These are phyloP conservation scores for Cystofilobasidium bisporidii DNA, from an alignment of 768 basidiomycete genomes.

Conservation along the genomic window DNA sequence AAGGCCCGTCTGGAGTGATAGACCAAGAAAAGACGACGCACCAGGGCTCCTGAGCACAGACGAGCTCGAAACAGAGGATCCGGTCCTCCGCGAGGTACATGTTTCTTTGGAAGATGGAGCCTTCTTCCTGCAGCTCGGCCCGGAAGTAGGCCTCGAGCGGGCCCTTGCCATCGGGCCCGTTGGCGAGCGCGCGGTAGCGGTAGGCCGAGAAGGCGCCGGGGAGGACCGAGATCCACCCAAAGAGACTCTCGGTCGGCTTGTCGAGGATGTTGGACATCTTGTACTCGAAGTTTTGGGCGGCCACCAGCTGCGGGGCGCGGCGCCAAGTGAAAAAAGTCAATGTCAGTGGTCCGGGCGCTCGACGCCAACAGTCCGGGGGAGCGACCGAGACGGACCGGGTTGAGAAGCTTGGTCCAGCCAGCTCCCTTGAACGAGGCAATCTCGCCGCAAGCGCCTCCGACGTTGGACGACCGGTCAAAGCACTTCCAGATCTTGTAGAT, in stretches of 20 bases:
- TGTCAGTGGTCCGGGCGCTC: too few relatives aligned
- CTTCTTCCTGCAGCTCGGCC: constrained; percentile 62
- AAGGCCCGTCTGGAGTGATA: neutral
- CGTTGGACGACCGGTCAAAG: constrained; percentile 25
- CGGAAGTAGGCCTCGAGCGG: constrained; percentile 63
- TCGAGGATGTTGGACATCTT: constrained; percentile 60
- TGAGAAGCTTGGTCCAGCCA: constrained; percentile 22
- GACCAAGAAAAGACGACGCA: neutral
- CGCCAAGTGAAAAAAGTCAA: too few relatives aligned
- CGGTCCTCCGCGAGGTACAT: constrained; percentile 89
- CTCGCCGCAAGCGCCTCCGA: constrained; percentile 30
- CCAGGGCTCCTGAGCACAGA: constrained; percentile 37
- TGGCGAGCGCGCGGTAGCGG: constrained; percentile 72
- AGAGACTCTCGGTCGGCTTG: constrained; percentile 53
- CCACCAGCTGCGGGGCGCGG: constrained; percentile 5
- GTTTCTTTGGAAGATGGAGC: constrained; percentile 42
- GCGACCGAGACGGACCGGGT: constrained; percentile 5
- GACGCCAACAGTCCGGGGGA: too few relatives aligned
- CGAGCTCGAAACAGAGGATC: constrained; percentile 86
- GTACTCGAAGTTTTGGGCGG: constrained; percentile 25
- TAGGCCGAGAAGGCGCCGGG: constrained; percentile 21
- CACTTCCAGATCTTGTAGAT: constrained; percentile 29
- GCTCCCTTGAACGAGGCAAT: constrained; percentile 22
- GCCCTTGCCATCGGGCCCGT: constrained; percentile 30
- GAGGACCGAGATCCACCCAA: constrained; percentile 46